These are phyloP conservation scores for Colletotrichum tabaci DNA, from an alignment of 2,329 filamentous ascomycete genomes.

Conservation along the genomic window DNA sequence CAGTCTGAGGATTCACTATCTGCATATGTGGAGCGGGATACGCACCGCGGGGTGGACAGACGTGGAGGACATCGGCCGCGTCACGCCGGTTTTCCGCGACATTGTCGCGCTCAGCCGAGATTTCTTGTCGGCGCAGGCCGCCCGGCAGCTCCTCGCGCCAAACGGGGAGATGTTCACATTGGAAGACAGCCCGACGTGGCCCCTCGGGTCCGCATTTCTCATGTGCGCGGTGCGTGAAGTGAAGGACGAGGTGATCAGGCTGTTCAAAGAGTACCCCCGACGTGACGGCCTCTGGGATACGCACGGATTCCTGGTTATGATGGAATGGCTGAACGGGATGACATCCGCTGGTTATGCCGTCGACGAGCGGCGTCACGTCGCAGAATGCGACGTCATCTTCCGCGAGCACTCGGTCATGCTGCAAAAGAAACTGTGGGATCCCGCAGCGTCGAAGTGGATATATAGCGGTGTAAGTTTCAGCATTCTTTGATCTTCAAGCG, in stretches of 20 bases:
- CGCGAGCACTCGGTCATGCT: neutral
- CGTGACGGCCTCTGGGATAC: slow-evolving; percentile 62
- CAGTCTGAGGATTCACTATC: slow-evolving; percentile 21
- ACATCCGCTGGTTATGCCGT: neutral
- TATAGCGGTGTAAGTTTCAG: slow-evolving; percentile 4
- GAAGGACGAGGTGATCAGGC: slow-evolving; percentile 56
- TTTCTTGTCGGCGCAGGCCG: slow-evolving; percentile 4
- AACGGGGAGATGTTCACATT: slow-evolving; percentile 16
- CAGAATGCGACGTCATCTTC: slow-evolving; percentile 12
- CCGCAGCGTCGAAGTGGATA: neutral
- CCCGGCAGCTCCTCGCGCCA: neutral
- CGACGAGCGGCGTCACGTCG: neutral
- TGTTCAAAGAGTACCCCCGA: slow-evolving; percentile 59
- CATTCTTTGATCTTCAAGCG: neutral
- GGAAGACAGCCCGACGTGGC: slow-evolving; percentile 49
- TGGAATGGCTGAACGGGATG: slow-evolving; percentile 13
- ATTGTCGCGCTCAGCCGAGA: slow-evolving; percentile 15
- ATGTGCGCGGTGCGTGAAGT: slow-evolving; percentile 56
- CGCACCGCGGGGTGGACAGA: slow-evolving; percentile 25
- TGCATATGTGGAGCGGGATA: slow-evolving; percentile 20
- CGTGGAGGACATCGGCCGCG: neutral
- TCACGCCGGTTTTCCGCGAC: slow-evolving; percentile 13
- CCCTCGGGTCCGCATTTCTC: slow-evolving; percentile 57
- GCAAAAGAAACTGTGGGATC: slow-evolving; percentile 7
- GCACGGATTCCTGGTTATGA: slow-evolving; percentile 51